These are phyloP conservation scores for Aquilaria yunnanensis DNA, from an alignment of 345 rosid genomes.

Conservation along the genomic window DNA sequence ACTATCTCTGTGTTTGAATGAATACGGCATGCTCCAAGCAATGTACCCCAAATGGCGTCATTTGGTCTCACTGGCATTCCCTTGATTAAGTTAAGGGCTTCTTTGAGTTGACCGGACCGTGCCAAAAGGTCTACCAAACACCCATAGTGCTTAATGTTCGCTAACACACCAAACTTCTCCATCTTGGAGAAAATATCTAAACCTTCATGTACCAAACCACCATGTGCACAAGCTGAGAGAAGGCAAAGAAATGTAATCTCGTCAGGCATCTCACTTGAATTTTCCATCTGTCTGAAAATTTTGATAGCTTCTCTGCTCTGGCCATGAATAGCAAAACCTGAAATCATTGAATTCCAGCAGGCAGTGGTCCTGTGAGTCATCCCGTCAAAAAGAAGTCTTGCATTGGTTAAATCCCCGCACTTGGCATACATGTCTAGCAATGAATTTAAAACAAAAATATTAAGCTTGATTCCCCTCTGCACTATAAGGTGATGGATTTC, in stretches of 20 bases:
- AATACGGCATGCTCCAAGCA: constrained; percentile 70
- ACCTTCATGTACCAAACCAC: constrained; percentile 59
- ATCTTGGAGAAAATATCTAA: constrained; percentile 53
- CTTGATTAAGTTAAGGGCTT: constrained; percentile 51
- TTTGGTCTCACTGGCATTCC: constrained; percentile 64
- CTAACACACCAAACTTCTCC: constrained; percentile 31
- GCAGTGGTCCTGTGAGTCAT: constrained; percentile 33
- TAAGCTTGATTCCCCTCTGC: constrained; percentile 31
- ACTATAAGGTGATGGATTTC: constrained; percentile 44
- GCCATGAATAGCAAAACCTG: constrained; percentile 59
- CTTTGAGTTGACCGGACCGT: constrained; percentile 56
- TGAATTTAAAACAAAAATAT: constrained; percentile 48
- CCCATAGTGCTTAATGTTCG: constrained; percentile 55
- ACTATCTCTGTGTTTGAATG: constrained; percentile 42
- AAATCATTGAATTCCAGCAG: constrained; percentile 81
- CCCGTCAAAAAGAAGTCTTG: constrained; percentile 47
- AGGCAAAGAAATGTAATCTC: constrained; percentile 49
- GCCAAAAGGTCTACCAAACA: constrained; percentile 75
- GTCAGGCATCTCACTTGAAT: constrained; percentile 40
- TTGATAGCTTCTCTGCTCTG: constrained; percentile 49
- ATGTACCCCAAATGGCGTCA: constrained; percentile 58
- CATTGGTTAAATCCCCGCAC: constrained; percentile 61
- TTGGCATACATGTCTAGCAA: constrained; percentile 76
- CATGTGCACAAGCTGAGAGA: constrained; percentile 74
- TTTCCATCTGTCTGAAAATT: constrained; percentile 50